Evolutionary conservation across 371 early-diverging fungal genomes (phyloP), one percentile per base, ranked within the genome.

Genomic region (Mucor lusitanicus): DNA sequence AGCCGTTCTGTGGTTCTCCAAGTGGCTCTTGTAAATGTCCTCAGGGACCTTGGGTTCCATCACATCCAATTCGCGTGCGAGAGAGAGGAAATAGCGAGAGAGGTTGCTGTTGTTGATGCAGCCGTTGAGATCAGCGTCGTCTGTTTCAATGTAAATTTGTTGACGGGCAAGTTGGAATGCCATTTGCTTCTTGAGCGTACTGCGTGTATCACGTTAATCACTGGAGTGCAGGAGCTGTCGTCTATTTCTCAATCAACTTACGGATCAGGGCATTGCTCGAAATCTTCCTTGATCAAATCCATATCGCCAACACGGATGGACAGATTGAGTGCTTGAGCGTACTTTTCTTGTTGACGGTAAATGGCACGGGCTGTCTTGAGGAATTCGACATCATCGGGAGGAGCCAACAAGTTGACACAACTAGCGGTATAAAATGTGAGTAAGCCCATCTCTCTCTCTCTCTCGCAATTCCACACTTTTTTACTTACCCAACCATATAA

Each of bases 1-100:
- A 21, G 91, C 91, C 64, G 87, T 72, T 40, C 81, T 85, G 44
- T 86, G 90, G 73, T 95, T 94, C 76, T 99, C 98, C 65, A 98
- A 74, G 73, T 98, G 96, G 42, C 87, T 85, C 85, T 99, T 99
- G 88, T 99, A 99, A 68, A 99, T 96, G 77, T 99, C 99, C 65
- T 96, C 95, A 3, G 99, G 99, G 3, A 90, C 85, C 84, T 98
- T 98, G 44, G 99, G 90, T 67, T 98, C 99, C 75, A 95, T 81
- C 23, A 99, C 89, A 80, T 97, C 95, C 67, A 99, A 88, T 68
- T 98, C 96, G 35, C 91, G 88, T 4, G 95, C 99, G 53, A 98
- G 88, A 15, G 90, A 85, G 60, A 92, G 83, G 71, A 95, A 99
- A 78, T 94, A 85, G 64, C 90, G 91, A 9, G 96, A 91, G 50